phyloP scores from a whole-genome alignment of 306 rosid species.

The Macrotyloma uniflorum region DNA sequence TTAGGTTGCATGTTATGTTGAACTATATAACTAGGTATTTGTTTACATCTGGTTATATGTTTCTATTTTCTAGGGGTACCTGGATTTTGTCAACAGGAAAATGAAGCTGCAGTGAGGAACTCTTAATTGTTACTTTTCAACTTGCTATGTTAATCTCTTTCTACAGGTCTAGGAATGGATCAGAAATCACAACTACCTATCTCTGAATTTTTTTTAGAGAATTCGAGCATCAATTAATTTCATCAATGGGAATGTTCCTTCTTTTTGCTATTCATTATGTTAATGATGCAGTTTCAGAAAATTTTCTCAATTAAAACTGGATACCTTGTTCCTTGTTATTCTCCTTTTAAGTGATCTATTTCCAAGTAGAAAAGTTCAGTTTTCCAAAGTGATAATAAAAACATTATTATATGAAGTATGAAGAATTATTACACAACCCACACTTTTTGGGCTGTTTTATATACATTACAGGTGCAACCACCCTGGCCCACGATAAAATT shows the following conservation, averaged over 20 bases:
- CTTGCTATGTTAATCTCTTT: constrained; percentile 27
- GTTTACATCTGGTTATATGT: not conserved
- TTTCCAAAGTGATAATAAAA: not conserved
- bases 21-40: not conserved
- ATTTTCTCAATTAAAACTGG: not conserved
- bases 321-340: not conserved
- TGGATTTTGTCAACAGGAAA: constrained; percentile 74
- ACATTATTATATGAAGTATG: not conserved
- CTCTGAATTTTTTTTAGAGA: not conserved
- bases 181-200: constrained; percentile 27
- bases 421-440: no score
- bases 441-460: no score
- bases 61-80: constrained; percentile 65
- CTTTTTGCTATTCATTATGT: not conserved
- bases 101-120: constrained; percentile 39
- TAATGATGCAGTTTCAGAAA: not conserved
- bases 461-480: no score
- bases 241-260: not conserved
- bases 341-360: no score
- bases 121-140: constrained; percentile 35
- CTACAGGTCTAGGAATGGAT: constrained; percentile 29
- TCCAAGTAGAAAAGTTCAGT: not conserved
- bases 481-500: no score
- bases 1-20: constrained; percentile 2
- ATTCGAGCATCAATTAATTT: constrained; percentile 25